A percentile compares a stretch with the other conserved stretches of the same genome.
phyloP scores from a whole-genome alignment of 257 asterid genomes.

The Nicotiana paniculata region DNA sequence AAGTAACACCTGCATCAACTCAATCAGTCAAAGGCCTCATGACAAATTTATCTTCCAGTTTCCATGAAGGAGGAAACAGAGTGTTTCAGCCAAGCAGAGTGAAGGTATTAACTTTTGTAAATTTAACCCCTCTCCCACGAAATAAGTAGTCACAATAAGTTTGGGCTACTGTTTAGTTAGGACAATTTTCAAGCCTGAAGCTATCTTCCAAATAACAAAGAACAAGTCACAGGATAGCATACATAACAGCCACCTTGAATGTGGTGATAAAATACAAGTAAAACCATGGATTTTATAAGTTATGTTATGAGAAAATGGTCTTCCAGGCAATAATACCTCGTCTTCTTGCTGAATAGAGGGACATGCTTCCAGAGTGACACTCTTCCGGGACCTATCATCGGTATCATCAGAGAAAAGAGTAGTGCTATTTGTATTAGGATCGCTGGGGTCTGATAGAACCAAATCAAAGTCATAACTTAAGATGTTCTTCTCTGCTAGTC shows the following conservation, averaged over 20 bases:
- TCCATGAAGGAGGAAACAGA: neutral
- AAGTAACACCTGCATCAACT: neutral
- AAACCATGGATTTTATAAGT: neutral
- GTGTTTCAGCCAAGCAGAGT: neutral
- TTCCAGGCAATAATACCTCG: constrained; percentile 39
- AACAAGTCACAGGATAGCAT: neutral
- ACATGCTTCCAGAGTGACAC: constrained; percentile 52
- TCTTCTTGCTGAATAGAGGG: constrained; percentile 53
- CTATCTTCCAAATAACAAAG: constrained; percentile 2
- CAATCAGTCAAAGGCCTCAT: neutral
- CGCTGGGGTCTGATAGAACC: constrained; percentile 86
- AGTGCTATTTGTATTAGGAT: constrained; percentile 92
- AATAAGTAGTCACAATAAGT: neutral
- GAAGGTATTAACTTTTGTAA: neutral
- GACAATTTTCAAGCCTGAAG: neutral
- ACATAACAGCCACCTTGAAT: neutral
- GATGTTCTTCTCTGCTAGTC: constrained; percentile 91
- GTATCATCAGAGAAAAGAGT: constrained; percentile 94
- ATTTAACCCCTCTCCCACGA: neutral
- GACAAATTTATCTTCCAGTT: neutral
- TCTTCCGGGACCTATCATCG: constrained; percentile 62
- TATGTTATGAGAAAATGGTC: neutral
- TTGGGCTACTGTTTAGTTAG: neutral
- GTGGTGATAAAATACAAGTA: neutral
- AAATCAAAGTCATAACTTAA: constrained; percentile 76